Evolutionary conservation across 148 eudicot genomes (phyloP).

Genomic region (Vaccinium vitisidaea): DNA sequence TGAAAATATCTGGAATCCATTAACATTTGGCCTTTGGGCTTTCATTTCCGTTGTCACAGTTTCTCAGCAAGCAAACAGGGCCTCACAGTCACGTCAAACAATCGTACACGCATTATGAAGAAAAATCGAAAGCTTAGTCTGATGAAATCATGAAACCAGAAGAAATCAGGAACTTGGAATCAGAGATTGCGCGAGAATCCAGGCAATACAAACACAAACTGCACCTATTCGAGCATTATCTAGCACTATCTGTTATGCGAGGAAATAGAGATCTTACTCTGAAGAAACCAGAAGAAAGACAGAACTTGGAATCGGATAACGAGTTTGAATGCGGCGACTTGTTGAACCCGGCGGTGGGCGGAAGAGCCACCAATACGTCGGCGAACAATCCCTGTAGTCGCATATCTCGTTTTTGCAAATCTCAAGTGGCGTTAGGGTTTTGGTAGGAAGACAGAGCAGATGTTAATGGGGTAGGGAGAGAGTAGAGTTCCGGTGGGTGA

Average conservation of each 20-base stretch:
- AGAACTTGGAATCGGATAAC: constrained; percentile 28
- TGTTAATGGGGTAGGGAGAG: too few relatives aligned
- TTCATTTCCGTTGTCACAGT: neutral
- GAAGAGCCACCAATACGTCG: constrained; percentile 46
- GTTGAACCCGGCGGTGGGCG: constrained; percentile 36
- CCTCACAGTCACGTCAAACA: neutral
- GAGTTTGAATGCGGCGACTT: constrained; percentile 28
- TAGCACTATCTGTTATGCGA: neutral
- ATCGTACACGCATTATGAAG: neutral
- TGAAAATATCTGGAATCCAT: neutral
- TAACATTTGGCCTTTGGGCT: neutral
- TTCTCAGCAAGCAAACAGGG: constrained; percentile 16
- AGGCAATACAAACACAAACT: neutral
- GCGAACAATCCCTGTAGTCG: constrained; percentile 45
- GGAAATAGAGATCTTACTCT: constrained; percentile 22
- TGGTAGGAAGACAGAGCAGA: neutral
- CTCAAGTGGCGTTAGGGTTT: constrained; percentile 3
- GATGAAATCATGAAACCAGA: neutral
- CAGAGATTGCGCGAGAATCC: neutral
- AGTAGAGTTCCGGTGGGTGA: too few relatives aligned
- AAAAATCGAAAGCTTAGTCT: neutral
- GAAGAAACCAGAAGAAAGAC: constrained; percentile 15
- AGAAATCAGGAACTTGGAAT: neutral
- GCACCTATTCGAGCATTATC: neutral
- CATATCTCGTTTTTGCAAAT: constrained; percentile 25